Percentiles rank a stretch among this genome's conserved stretches.
These are phyloP conservation scores for Cupressus sempervirens DNA, from an alignment of 75 land plant species.

Conservation along the genomic window DNA sequence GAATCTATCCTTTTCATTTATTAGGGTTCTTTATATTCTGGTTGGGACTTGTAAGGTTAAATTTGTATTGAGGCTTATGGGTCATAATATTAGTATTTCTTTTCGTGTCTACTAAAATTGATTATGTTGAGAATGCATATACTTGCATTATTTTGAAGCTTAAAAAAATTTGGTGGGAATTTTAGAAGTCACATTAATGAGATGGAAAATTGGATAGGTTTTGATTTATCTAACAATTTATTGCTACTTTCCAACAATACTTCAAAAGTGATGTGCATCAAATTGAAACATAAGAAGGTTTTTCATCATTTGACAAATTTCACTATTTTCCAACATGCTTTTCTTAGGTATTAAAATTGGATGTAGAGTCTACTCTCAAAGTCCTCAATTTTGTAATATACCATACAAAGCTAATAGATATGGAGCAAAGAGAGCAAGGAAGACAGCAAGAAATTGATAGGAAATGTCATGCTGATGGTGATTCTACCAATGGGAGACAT, in stretches of 20 bases:
- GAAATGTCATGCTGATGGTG: conserved; percentile 42
- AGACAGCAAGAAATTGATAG: conserved; percentile 54
- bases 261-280: neutral
- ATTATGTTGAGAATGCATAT: neutral
- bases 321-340: neutral
- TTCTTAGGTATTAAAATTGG: conserved; percentile 60
- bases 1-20: no score
- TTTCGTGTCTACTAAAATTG: neutral
- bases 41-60: neutral
- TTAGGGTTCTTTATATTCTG: neutral
- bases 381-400: conserved; percentile 94
- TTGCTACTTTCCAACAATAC: no score
- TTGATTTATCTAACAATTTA: no score
- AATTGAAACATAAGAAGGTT: neutral
- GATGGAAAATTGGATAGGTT: no score
- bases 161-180: no score
- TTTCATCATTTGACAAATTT: neutral
- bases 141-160: neutral
- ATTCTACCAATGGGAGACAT: conserved; percentile 15
- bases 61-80: neutral
- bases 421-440: conserved; percentile 92
- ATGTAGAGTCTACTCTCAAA: conserved; percentile 93
- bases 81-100: neutral
- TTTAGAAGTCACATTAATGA: no score
- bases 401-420: conserved; percentile 91